Base-by-base conservation (phyloP, 2,329 filamentous ascomycete species). In the Aspergillus fructus region DNA sequence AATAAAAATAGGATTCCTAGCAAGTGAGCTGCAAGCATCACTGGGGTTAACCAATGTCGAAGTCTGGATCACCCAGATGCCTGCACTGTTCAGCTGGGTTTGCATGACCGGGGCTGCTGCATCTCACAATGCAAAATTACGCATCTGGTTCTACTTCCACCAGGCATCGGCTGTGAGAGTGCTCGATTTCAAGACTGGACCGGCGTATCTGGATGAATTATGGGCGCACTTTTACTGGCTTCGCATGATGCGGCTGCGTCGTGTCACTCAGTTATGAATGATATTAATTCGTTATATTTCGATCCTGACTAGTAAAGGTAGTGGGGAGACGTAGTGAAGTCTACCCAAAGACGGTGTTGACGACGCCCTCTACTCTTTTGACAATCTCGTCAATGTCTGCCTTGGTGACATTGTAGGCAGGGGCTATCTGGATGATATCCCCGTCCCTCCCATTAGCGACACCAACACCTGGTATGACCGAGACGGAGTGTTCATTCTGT, bases 351-450 rank as follows among this genome's bases (percentile, higher is more conserved):
- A 68, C 63, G 9, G 78, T 72, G 12, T 75, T 66, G 30, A 85
- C 70, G 1, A 81, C 76, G 9, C 62, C 60, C 30, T 63, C 69
- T 2, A 79, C 73, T 1, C 71, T 71, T 17, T 78, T 71, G n/a
- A 82, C 81, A 40, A 85, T 79, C 43, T 69, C 58, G 12, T 78
- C 73, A 27, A 85, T 69, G 9, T 84, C 81, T 3, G 67, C 72
- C 9, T 74, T 67, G 0, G 76, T 81, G 42, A 80, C 73, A 54
- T 78, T 83, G 67, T 80, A 86, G 3, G 82, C 74, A 2, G 83
- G 83, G 0, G 81, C 78, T 41, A 85, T 62, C 27, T 85, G 71
- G 49, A 84, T 74, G 65, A 83, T 80, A 64, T 85, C 83, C 4
- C 83, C 83, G 27, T 69, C 69, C 12, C 65, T 67, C 8, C 83